These are phyloP conservation scores for Musa troglodytarum DNA, from an alignment of 176 grass and related monocot genomes.

Conservation along the genomic window DNA sequence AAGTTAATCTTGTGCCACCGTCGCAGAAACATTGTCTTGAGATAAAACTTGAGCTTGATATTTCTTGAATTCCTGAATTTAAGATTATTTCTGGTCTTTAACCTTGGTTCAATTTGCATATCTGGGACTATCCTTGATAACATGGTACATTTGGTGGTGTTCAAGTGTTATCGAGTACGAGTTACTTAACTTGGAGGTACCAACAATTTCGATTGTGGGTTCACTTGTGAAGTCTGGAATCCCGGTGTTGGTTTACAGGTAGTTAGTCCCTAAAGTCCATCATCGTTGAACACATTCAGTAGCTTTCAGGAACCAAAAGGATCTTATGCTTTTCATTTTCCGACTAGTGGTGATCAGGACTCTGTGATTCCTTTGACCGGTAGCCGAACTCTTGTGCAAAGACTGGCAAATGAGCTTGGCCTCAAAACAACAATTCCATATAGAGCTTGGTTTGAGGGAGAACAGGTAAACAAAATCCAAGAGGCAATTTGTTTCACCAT, in stretches of 20 bases:
- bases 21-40: too few relatives aligned
- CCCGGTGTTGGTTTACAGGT: conserved; percentile 92
- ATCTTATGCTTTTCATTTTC: neutral
- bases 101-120: neutral
- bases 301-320: neutral
- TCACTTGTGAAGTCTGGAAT: conserved; percentile 66
- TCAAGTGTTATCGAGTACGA: conserved; percentile 78
- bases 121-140: neutral
- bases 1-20: too few relatives aligned
- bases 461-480: conserved; percentile 43
- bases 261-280: neutral
- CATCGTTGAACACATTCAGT: too few relatives aligned
- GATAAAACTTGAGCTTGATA: neutral
- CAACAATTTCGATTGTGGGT: conserved; percentile 62
- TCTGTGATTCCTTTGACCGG: conserved; percentile 92
- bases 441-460: conserved; percentile 83
- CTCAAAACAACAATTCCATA: conserved; percentile 62
- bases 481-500: neutral
- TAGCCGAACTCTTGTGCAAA: conserved; percentile 79
- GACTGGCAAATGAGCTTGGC: conserved; percentile 50
- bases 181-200: conserved; percentile 81
- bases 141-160: neutral
- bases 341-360: conserved; percentile 76
- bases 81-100: neutral
- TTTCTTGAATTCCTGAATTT: neutral